A percentile compares a stretch with the other conserved stretches of the same genome.
These are phyloP conservation scores for Chrysochromulina parva DNA, from an alignment of 78 protist species.

Conservation along the genomic window DNA sequence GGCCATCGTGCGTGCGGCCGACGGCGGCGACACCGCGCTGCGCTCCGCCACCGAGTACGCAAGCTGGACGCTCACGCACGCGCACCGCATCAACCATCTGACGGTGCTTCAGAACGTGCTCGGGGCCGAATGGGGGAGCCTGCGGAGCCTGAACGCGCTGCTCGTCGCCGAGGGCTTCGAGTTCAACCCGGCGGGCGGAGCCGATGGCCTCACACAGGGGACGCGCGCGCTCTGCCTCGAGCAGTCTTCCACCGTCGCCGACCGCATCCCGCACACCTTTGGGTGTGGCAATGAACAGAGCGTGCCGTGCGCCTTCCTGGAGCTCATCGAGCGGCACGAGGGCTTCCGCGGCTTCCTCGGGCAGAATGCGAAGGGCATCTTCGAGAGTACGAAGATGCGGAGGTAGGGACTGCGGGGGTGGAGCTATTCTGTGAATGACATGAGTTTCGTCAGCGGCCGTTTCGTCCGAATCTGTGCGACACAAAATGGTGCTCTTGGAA, in stretches of 20 bases:
- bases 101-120: background rate
- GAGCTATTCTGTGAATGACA: no score
- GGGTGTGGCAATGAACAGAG: background rate
- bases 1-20: background rate
- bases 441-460: no score
- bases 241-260: background rate
- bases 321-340: background rate
- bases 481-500: no score
- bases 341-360: conserved; percentile 10
- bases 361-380: background rate
- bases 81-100: background rate
- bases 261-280: background rate
- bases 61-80: conserved; percentile 7
- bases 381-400: background rate
- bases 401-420: no score
- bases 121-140: background rate
- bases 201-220: background rate
- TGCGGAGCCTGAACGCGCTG: background rate
- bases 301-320: background rate
- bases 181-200: background rate
- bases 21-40: no score
- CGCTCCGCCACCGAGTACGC: background rate
- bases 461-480: no score
- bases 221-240: background rate
- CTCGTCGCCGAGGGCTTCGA: background rate